Base-by-base conservation (phyloP, 352 stramenopile species). In the Phytophthora crassamura region DNA sequence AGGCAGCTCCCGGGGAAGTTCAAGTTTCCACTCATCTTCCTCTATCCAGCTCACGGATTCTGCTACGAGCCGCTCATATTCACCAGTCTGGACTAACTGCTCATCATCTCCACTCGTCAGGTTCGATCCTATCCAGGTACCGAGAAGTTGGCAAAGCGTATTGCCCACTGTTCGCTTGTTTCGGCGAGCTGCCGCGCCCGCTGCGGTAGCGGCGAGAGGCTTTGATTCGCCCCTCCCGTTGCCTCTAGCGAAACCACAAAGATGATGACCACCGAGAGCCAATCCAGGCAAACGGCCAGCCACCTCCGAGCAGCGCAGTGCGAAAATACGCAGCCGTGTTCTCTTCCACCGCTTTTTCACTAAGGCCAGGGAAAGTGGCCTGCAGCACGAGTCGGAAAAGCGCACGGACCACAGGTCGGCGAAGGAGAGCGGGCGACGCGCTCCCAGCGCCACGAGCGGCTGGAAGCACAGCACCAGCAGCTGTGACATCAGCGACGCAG, bases 281-380 rank as follows among this genome's bases (percentile, higher is more conserved):
- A 72, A 60, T 88, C 94, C 15, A 99, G 78, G 4, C 97, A 85
- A 32, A 98, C 83, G 10, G 88, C 95, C 7, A 99, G 72, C 96
- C 96, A 99, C 51, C 95, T 96, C 66, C 73, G 67, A 9, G 67
- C 67, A 38, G 64, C 41, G 67, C 73, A 80, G 41, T 75, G 1
- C 57, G 69, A 16, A 85, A 64, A 42, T 78, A 85, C 54, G 70
- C 65, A 33, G 58, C 72, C 1, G 73, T 46, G 35, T 82, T 85
- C 18, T 48, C 48, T 33, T 82, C 72, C 10, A 86, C 71, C 6
- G 67, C 71, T 30, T 39, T 60, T 33, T 69, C 72, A 56, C 85
- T 84, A 9, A 68, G 59, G 5, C 41, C 9, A 14, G 62, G 52
- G 40, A 78, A 82, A 12, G 68, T 25, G 5, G 57, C n/a, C 9